Evolutionary conservation across 352 stramenopile species (phyloP), one percentile per base, ranked within the genome.

Genomic region (Globisporangium viniferum): DNA sequence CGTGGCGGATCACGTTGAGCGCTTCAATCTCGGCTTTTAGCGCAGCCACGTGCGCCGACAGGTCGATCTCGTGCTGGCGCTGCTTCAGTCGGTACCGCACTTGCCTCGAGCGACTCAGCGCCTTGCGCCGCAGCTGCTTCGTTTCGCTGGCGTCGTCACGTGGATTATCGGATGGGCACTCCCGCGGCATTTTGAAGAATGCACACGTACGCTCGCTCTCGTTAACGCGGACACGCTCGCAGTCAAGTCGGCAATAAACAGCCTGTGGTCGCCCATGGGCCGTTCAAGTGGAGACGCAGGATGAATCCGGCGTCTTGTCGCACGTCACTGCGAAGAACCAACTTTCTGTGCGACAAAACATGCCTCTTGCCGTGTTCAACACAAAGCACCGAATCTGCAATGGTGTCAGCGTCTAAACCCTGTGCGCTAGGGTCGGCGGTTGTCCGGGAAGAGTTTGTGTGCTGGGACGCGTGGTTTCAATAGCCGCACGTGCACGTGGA

Each of bases 71-170:
- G 35, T 74, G 63, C 46, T 72, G 66, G 9, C 59, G 69, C 53
- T 72, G 72, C 54, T 72, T 73, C 31, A 70, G 36, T n/a, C 74
- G 63, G 59, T 79, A 79, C 12, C 70, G 66, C 53, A 70, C 7
- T 55, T 79, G 73, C 7, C 73, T 56, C 20, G 49, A 67, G 9
- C 73, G 70, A 36, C 31, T 70, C 22, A 71, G 57, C n/a, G 36
- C 54, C 22, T 59, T 63, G 51, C 51, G 57, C 14, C 57, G 57
- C 57, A 62, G 57, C 36, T 51, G 57, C 57, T 62, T 62, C 20
- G n/a, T 35, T 31, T 62, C 33, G 18, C 6, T 39, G 18, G 18
- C 27, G 22, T n/a, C 22, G 22, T 22, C 10, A 5, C n/a, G 8
- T 1, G 10, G 22, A 62, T 49, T 49, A 35, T 49, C 33, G 35